phyloP scores from a whole-genome alignment of 371 early-diverging fungal species.

The Mortierella sp. region DNA sequence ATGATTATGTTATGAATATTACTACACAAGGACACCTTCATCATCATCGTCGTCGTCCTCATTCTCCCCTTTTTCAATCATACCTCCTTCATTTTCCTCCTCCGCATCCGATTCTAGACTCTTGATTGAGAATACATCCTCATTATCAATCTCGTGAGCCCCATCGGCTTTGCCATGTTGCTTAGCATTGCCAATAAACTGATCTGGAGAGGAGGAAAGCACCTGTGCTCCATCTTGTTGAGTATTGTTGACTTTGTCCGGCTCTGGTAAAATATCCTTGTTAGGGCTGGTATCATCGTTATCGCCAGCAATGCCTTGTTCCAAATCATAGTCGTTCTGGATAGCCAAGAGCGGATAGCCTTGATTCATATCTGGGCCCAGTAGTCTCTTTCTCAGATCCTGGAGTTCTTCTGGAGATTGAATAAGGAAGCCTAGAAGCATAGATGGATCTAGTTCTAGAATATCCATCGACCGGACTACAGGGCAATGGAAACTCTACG shows the following conservation, averaged over 20 bases:
- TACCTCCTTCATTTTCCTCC: not conserved
- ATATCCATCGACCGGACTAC: slow-evolving; percentile 81
- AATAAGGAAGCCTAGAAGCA: slow-evolving; percentile 93
- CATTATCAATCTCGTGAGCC: not conserved
- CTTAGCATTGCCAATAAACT: not conserved
- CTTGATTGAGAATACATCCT: slow-evolving; percentile 14
- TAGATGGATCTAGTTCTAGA: slow-evolving; percentile 90
- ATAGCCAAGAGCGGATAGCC: slow-evolving; percentile 32
- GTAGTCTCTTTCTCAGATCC: slow-evolving; percentile 65
- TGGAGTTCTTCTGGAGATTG: slow-evolving; percentile 69
- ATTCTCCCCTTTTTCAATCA: not conserved
- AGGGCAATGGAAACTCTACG: slow-evolving; percentile 82
- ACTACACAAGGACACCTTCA: not conserved
- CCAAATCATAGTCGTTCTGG: slow-evolving; percentile 7
- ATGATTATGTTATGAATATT: not conserved
- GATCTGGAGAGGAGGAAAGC: not conserved
- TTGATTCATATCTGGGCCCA: slow-evolving; percentile 21
- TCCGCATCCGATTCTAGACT: slow-evolving; percentile 4
- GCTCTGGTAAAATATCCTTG: not conserved
- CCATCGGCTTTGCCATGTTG: not conserved
- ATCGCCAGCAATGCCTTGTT: not conserved
- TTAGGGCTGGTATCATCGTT: not conserved
- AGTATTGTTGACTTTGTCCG: too few relatives aligned
- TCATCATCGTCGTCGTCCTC: slow-evolving; percentile 10
- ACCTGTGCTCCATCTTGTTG: not conserved